These are phyloP conservation scores for Picea sitchensis DNA, from an alignment of 75 land plant genomes.

Conservation along the genomic window DNA sequence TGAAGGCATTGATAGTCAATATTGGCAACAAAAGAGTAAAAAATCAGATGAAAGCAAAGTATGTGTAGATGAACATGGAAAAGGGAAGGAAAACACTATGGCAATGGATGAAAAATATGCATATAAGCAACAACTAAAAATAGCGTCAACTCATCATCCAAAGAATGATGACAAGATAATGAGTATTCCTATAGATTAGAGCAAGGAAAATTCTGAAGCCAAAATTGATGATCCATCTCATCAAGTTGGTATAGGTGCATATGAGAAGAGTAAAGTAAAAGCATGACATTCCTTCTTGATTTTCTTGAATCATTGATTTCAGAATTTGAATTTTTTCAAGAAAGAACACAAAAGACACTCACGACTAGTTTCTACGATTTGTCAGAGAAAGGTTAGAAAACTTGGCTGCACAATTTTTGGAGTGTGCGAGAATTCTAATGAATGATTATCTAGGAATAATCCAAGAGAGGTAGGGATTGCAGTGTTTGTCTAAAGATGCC, in stretches of 20 bases:
- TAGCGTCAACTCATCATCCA: constrained; percentile 12
- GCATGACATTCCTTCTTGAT: no score
- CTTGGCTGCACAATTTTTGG: no score
- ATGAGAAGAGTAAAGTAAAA: constrained; percentile 3
- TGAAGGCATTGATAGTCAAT: neutral
- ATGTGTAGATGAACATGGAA: constrained; percentile 7
- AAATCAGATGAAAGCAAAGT: neutral
- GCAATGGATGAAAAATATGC: constrained; percentile 9
- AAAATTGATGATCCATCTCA: constrained; percentile 6
- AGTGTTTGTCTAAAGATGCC: no score
- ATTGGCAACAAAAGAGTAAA: neutral
- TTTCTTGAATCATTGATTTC: no score
- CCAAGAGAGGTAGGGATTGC: no score
- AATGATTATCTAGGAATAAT: no score
- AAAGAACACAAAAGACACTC: no score
- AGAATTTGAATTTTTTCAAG: no score
- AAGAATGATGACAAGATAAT: constrained; percentile 21
- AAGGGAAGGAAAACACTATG: neutral
- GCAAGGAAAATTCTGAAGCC: constrained; percentile 7
- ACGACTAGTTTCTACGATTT: no score
- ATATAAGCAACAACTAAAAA: constrained; percentile 13
- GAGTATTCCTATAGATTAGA: constrained; percentile 17
- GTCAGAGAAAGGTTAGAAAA: no score
- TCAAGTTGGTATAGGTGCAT: constrained; percentile 7
- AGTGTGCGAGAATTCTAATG: no score